Conservation (phyloP, 1,284 basidiomycete genomes). For the Peniophora sp. region DNA sequence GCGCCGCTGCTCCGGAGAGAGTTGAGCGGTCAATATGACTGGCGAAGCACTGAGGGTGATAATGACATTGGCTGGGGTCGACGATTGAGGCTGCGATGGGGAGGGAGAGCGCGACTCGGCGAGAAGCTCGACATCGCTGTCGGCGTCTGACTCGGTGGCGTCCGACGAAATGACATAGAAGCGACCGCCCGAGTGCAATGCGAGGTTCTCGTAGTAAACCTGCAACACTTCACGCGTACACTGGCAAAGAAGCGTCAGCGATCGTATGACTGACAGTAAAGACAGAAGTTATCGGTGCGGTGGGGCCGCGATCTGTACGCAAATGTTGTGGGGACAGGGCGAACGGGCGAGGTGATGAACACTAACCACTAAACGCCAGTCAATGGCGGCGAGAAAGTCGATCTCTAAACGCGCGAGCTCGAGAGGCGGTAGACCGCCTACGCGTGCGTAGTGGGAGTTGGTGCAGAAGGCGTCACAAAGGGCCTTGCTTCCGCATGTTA, state of each 20-base stretch:
- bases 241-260: constrained; percentile 27
- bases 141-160: constrained; percentile 31
- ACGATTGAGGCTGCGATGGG: constrained; percentile 21
- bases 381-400: constrained; percentile 84
- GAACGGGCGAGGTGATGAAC: constrained; percentile 12
- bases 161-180: constrained; percentile 44
- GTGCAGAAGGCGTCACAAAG: constrained; percentile 92
- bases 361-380: constrained; percentile 88
- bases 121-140: constrained; percentile 45
- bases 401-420: constrained; percentile 91
- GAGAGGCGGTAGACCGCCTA: constrained; percentile 83
- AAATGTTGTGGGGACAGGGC: constrained; percentile 7
- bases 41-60: constrained; percentile 18
- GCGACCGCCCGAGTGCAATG: constrained; percentile 58
- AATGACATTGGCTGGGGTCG: constrained; percentile 39
- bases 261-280: not conserved
- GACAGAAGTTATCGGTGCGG: not conserved
- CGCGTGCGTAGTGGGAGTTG: constrained; percentile 87
- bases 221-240: constrained; percentile 75
- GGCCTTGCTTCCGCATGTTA: constrained; percentile 84
- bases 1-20: not conserved
- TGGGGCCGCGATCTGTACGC: not conserved
- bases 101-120: constrained; percentile 44
- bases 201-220: constrained; percentile 80
- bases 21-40: not conserved